Conservation (phyloP, 345 rosid genomes). For the Microcos paniculata region DNA sequence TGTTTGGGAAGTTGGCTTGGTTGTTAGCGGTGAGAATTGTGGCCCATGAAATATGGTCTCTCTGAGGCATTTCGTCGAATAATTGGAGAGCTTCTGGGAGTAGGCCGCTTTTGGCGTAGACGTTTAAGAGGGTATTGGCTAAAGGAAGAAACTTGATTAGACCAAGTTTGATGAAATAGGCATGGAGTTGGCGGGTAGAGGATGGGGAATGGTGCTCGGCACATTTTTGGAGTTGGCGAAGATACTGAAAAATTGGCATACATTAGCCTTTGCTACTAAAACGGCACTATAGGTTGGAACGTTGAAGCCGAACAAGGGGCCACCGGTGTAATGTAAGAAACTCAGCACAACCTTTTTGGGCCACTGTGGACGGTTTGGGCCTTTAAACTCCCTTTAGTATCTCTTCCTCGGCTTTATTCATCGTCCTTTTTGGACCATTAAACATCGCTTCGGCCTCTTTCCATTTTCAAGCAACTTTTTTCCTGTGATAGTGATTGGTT, state of each 20-base stretch:
- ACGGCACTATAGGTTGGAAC: too few species aligned
- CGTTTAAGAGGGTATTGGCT: conserved; percentile 47
- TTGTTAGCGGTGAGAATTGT: conserved; percentile 66
- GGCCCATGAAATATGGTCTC: conserved; percentile 70
- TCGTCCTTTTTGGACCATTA: too few species aligned
- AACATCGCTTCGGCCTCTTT: too few species aligned
- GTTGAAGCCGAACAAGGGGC: too few species aligned
- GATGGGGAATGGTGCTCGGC: conserved; percentile 32
- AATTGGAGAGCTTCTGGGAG: conserved; percentile 39
- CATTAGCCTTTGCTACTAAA: conserved; percentile 18
- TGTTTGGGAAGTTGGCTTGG: conserved; percentile 44
- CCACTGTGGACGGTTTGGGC: too few species aligned
- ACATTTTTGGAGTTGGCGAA: conserved; percentile 46
- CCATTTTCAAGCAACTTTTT: too few species aligned
- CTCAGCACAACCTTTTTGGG: too few species aligned
- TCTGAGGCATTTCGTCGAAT: conserved; percentile 65
- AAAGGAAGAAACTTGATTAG: conserved; percentile 30
- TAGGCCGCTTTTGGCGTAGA: conserved; percentile 49
- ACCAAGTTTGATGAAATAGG: conserved; percentile 52
- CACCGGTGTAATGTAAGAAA: too few species aligned
- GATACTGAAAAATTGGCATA: conserved; percentile 46
- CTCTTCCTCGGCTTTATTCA: too few species aligned
- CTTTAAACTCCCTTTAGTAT: too few species aligned
- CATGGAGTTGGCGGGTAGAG: conserved; percentile 44
- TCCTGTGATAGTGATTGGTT: too few species aligned